Base-by-base conservation (phyloP, 129 eudicot genomes). In the Silybum marianum region DNA sequence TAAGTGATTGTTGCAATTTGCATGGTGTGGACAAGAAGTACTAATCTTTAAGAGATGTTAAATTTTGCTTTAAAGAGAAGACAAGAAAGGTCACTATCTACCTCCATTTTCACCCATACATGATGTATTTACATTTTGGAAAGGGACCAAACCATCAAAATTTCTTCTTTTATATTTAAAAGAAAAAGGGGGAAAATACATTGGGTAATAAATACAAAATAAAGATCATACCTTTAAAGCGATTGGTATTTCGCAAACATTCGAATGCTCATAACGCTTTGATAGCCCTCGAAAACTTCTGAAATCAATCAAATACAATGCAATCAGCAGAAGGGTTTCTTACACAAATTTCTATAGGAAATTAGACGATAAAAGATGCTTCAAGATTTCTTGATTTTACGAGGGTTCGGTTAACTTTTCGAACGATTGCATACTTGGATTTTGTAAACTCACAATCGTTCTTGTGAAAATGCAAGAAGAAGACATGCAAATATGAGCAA, bases 61-160 rank as follows among this genome's bases (percentile, higher is more conserved):
- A 82, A 82, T 91, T 89, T 91, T 38, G 79, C 98, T 91, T 93
- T 80, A 81, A 93, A 90, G 93, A 91, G 91, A 93, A 82, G 90
- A 63, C 65, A 73, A 63, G 73, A 75, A 90, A 82, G 85, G 86
- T 82, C 82, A 70, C 86, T 75, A 88, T 85, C 78, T 74, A 78
- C 70, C 89, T 77, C 63, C 86, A 66, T 28, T 66, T 71, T 71
- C 75, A 40, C 23, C 28, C 34, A 44, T 83, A 78, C 46, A 73
- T 71, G 73, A 78, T 77, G 82, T 75, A 79, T 84, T 80, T 60
- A 73, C 82, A 63, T 86, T 74, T 76, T 80, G 69, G 73, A 60
- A 83, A 75, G 88, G 88, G 86, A 65, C 81, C 89, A 75, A 71
- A 69, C 65, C 48, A 69, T 38, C 81, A 75, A 54, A 54, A 23